Percentiles rank a stretch among this genome's conserved stretches.
Evolutionary conservation across 176 grass and related monocot genomes (phyloP).

Genomic region (maize (Zea mays)): DNA sequence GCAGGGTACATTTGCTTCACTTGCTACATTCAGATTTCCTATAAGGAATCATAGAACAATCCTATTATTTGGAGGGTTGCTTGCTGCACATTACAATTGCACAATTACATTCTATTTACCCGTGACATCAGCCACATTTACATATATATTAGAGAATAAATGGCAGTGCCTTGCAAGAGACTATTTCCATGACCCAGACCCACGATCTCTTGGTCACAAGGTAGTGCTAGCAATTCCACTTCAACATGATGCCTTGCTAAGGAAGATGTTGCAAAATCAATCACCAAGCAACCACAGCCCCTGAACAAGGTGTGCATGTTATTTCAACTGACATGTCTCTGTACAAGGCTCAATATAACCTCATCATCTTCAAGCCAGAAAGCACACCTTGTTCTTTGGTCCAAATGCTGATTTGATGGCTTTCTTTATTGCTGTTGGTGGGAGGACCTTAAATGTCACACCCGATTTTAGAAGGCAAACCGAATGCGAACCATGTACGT

Average conservation of each 20-base stretch:
- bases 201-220: background rate
- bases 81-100: background rate
- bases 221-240: background rate
- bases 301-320: conserved; percentile 12
- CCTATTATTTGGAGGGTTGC: background rate
- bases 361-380: conserved; percentile 97
- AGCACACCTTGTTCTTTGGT: conserved; percentile 71
- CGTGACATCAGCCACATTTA: too few relatives aligned
- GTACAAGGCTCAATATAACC: conserved; percentile 3
- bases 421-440: conserved; percentile 67
- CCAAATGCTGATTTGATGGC: conserved; percentile 91
- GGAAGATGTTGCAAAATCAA: conserved; percentile 23
- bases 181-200: background rate
- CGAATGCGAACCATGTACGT: too few relatives aligned
- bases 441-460: too few relatives aligned
- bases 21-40: background rate
- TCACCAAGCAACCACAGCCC: conserved; percentile 57
- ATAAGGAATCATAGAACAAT: background rate
- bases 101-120: too few relatives aligned
- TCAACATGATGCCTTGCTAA: background rate
- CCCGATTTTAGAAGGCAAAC: too few relatives aligned
- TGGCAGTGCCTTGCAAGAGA: background rate
- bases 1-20: background rate
- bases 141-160: too few relatives aligned
- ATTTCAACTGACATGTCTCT: too few relatives aligned